These are phyloP conservation scores for Rauvolfia tetraphylla DNA, from an alignment of 257 asterid species.

Conservation along the genomic window DNA sequence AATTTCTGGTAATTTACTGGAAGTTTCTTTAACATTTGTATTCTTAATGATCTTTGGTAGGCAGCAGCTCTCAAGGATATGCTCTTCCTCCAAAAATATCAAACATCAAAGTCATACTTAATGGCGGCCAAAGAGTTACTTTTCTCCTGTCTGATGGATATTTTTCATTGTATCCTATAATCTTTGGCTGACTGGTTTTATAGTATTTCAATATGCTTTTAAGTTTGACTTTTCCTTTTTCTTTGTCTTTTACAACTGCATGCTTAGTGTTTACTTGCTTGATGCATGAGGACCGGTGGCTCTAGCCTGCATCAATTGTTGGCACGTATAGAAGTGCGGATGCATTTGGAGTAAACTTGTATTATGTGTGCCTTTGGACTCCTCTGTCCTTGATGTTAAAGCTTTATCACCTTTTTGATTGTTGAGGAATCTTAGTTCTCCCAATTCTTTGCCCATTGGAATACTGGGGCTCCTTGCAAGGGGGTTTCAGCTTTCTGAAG, in stretches of 20 bases:
- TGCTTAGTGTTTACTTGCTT: neutral
- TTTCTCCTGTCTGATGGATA: conserved; percentile 89
- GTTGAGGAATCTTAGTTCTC: neutral
- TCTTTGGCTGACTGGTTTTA: neutral
- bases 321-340: neutral
- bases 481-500: neutral
- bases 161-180: conserved; percentile 88
- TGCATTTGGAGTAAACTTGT: neutral
- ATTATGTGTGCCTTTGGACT: neutral
- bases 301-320: neutral
- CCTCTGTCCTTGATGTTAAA: neutral
- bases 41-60: conserved; percentile 30
- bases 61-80: conserved; percentile 59
- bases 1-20: neutral
- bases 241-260: neutral
- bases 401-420: neutral
- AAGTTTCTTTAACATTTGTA: neutral
- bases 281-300: neutral
- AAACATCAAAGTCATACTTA: conserved; percentile 68
- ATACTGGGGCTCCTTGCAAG: neutral
- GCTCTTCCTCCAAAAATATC: conserved; percentile 72
- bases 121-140: conserved; percentile 85
- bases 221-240: neutral
- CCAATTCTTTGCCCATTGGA: neutral
- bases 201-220: neutral